These are phyloP conservation scores for Gaeumannomyces tritici DNA, from an alignment of 2,329 filamentous ascomycete species.

Conservation along the genomic window DNA sequence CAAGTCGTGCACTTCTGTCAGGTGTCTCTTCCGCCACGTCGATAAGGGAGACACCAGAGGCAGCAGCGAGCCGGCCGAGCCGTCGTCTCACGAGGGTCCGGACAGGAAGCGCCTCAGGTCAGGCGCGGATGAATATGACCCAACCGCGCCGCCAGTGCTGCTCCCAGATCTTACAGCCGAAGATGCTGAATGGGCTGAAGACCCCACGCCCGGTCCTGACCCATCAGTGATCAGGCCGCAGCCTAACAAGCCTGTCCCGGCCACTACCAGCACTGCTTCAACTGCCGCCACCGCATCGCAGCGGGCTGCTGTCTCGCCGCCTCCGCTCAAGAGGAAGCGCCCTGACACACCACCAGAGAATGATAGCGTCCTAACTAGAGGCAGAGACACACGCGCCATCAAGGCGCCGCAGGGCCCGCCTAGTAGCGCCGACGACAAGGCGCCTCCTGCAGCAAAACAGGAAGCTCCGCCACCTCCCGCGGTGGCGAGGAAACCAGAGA, in stretches of 20 bases:
- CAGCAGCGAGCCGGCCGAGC: not conserved
- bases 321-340: constrained; percentile 8
- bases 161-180: not conserved
- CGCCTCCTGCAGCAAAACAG: not conserved
- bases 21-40: constrained; percentile 14
- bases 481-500: constrained; percentile 32
- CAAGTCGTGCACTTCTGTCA: constrained; percentile 10
- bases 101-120: constrained; percentile 4
- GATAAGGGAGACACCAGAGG: constrained; percentile 1
- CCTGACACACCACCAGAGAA: not conserved
- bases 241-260: not conserved
- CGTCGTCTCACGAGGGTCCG: not conserved
- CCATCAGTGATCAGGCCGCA: not conserved
- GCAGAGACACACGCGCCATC: not conserved
- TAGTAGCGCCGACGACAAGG: not conserved
- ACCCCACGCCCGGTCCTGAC: not conserved
- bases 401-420: not conserved
- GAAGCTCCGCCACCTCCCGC: not conserved
- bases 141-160: constrained; percentile 1
- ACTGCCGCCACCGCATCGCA: not conserved
- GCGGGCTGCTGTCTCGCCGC: constrained; percentile 2
- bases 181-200: not conserved
- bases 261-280: not conserved
- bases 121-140: constrained; percentile 5
- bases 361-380: not conserved